phyloP scores from a whole-genome alignment of 495 filamentous ascomycete genomes.

The Aspergillus ostianus region DNA sequence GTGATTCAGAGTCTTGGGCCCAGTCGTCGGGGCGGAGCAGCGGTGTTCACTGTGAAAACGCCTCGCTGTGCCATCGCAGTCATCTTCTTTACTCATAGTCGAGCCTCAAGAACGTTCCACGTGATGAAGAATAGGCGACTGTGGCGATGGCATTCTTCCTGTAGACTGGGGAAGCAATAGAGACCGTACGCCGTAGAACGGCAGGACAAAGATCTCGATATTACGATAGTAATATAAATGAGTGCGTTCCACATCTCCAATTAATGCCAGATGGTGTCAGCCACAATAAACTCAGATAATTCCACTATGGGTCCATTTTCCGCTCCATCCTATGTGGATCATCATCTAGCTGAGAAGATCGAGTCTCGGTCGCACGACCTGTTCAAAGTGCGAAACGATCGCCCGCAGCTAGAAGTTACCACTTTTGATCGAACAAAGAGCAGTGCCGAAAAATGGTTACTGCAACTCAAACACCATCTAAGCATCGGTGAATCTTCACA shows the following conservation, averaged over 20 bases:
- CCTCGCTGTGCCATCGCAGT: not conserved
- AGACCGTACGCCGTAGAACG: not conserved
- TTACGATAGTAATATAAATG: not conserved
- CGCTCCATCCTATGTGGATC: constrained; percentile 1
- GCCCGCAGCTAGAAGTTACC: constrained; percentile 6
- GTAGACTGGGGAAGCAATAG: not conserved
- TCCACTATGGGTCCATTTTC: constrained; percentile 1
- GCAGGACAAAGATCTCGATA: not conserved
- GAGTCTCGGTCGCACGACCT: not conserved
- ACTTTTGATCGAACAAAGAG: not conserved
- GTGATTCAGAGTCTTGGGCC: not conserved
- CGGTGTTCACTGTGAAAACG: not conserved
- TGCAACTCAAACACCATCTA: not conserved
- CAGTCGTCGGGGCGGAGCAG: not conserved
- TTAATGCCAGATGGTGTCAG: not conserved
- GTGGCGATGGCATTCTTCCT: not conserved
- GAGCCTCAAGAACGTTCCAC: not conserved
- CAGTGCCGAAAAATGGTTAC: not conserved
- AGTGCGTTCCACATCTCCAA: not conserved
- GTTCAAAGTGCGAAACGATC: constrained; percentile 2
- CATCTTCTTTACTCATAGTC: not conserved
- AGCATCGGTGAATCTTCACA: not conserved
- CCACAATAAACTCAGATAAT: not conserved
- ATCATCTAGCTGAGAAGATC: constrained; percentile 1
- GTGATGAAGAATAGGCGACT: not conserved